Evolutionary conservation across 2,329 filamentous ascomycete species (phyloP), one percentile per base, ranked within the genome.

Genomic region (Exophiala sp.): DNA sequence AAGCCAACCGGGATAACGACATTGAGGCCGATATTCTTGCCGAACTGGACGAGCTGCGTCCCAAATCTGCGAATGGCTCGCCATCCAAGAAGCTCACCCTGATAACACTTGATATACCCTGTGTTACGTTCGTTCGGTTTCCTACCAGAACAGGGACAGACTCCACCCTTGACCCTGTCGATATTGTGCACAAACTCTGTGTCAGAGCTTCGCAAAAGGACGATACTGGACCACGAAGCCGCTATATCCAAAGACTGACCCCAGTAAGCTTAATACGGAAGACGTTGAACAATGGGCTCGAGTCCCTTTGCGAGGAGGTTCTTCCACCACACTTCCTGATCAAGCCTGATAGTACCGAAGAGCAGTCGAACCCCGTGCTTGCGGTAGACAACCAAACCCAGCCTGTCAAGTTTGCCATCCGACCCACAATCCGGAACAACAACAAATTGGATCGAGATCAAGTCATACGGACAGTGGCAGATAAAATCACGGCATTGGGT

Each of bases 1-100:
- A 64, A 66, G 21, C 46, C 18, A 38, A 62, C 40, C 67, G 66
- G n/a, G 70, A 70, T 51, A 68, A 67, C 48, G 78, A 80, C 60
- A 82, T 83, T 56, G 80, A 82, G 65, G 75, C 73, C 23, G 76
- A 79, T 56, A 82, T 83, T 55, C 66, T 70, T 58, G 75, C 74
- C 57, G 80, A 83, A 62, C 65, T 83, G 34, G 73, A 74, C 16
- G 81, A 82, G 60, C 72, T 73, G 41, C 69, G 66, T 51, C 62
- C 70, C 71, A 60, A 44, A 73, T 16, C 81, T 80, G 61, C 72
- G 72, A 44, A 69, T 64, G 62, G 34, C 42, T 41, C 21, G 3
- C 4, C 39, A 32, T 22, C 11, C 34, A 38, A 49, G 37, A 50
- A 47, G 39, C 43, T 53, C 7, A 42, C 55, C 34, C 44, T 55